Conservation (phyloP, 352 stramenopile species). For the Pythium sukuiense region DNA sequence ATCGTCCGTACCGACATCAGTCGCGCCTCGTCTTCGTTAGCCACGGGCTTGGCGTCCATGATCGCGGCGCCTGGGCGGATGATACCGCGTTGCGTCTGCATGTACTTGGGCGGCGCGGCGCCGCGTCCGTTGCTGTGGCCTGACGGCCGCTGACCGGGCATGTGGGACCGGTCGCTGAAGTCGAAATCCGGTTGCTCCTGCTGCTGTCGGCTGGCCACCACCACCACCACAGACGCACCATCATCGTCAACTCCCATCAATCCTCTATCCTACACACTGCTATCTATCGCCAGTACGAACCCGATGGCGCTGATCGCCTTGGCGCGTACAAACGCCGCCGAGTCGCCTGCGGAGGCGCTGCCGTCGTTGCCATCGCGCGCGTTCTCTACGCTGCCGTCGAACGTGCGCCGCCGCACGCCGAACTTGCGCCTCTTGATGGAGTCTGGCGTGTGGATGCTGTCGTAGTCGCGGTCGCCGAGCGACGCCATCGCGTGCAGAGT, state of each 20-base stretch:
- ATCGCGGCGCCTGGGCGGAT: conserved; percentile 12
- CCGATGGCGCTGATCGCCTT: conserved; percentile 3
- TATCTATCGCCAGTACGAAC: not conserved
- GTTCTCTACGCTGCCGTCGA: conserved; percentile 20
- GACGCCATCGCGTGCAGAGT: conserved; percentile 10
- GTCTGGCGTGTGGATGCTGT: conserved; percentile 25
- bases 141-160: not conserved
- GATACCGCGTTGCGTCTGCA: not conserved
- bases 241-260: not conserved
- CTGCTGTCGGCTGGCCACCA: not conserved
- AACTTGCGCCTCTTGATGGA: conserved; percentile 18
- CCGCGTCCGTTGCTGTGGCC: not conserved
- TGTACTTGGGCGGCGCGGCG: conserved; percentile 10
- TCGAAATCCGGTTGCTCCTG: not conserved
- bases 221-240: conserved; percentile 5
- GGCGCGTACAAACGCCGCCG: conserved; percentile 13
- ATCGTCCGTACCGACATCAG: conserved; percentile 10
- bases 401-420: conserved; percentile 21
- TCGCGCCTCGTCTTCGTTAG: conserved; percentile 22
- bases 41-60: not conserved
- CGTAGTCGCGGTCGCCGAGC: conserved; percentile 17
- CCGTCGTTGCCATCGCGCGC: conserved; percentile 10
- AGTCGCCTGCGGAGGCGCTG: conserved; percentile 1
- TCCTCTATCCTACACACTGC: not conserved
- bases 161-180: not conserved